Evolutionary conservation across 768 basidiomycete genomes (phyloP).

Genomic region (Mycena haematopus): DNA sequence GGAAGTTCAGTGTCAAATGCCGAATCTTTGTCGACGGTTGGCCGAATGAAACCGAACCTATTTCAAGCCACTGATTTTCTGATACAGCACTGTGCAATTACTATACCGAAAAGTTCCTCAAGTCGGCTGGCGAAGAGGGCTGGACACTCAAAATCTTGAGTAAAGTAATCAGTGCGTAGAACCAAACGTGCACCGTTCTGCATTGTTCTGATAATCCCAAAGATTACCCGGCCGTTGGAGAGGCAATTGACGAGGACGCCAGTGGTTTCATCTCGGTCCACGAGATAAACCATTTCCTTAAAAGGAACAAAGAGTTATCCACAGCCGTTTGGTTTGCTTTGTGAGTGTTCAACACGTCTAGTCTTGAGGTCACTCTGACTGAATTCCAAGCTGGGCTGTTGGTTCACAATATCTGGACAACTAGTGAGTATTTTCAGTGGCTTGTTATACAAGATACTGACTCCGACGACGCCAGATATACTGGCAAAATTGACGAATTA

Average conservation of each 20-base stretch:
- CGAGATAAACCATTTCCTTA: conserved; percentile 30
- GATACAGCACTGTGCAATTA: conserved; percentile 29
- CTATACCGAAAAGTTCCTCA: conserved; percentile 25
- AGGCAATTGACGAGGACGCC: conserved; percentile 33
- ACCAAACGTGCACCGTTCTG: too few relatives aligned
- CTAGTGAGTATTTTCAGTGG: not conserved
- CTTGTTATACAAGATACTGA: not conserved
- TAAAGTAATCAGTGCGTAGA: conserved; percentile 34
- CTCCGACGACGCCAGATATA: conserved; percentile 1
- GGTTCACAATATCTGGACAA: conserved; percentile 11
- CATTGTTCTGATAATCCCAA: too few relatives aligned
- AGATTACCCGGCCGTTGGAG: conserved; percentile 31
- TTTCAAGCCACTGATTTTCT: not conserved
- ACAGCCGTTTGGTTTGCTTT: conserved; percentile 20
- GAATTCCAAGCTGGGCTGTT: conserved; percentile 12
- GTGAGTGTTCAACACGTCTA: conserved; percentile 1
- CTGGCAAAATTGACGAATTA: not conserved
- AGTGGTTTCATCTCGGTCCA: conserved; percentile 33
- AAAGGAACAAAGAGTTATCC: conserved; percentile 6
- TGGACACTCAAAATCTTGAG: conserved; percentile 35
- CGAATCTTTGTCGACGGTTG: conserved; percentile 34
- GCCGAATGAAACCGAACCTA: not conserved
- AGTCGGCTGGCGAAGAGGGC: conserved; percentile 6
- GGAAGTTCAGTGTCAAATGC: conserved; percentile 35
- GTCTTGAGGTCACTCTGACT: not conserved